Evolutionary conservation across 129 eudicot genomes (phyloP).

Genomic region (Tagetes patula): DNA sequence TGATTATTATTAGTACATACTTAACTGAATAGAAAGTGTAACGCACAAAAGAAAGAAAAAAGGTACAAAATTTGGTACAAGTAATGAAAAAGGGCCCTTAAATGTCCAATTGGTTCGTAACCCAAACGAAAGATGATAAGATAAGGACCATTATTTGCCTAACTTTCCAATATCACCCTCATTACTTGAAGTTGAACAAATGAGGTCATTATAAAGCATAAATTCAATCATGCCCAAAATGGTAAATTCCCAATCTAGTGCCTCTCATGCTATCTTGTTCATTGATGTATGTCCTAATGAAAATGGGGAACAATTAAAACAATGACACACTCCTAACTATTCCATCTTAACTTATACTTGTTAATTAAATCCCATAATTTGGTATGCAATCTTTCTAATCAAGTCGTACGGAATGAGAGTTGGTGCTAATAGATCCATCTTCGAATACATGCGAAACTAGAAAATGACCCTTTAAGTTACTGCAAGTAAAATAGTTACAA

Average conservation of each 20-base stretch:
- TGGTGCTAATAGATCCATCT: neutral
- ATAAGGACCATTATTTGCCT: constrained; percentile 48
- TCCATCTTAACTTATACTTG: constrained; percentile 7
- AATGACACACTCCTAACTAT: constrained; percentile 35
- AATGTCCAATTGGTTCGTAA: constrained; percentile 30
- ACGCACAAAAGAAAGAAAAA: neutral
- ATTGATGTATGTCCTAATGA: constrained; percentile 33
- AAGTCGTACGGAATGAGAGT: neutral
- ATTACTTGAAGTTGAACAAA: constrained; percentile 25
- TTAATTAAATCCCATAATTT: neutral
- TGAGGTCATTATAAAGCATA: constrained; percentile 43
- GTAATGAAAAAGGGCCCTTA: constrained; percentile 33
- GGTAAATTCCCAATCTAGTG: constrained; percentile 31
- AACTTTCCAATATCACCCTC: constrained; percentile 44
- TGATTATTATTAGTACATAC: neutral
- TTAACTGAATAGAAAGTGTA: neutral
- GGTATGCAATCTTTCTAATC: neutral
- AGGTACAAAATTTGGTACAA: constrained; percentile 34
- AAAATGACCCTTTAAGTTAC: neutral
- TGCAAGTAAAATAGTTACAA: neutral
- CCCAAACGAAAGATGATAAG: constrained; percentile 39
- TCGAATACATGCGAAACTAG: neutral
- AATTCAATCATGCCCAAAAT: constrained; percentile 35
- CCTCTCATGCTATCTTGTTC: constrained; percentile 35
- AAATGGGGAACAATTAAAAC: constrained; percentile 28